A percentile compares a stretch with the other conserved stretches of the same genome.
phyloP scores from a whole-genome alignment of 2,329 filamentous ascomycete species.

The Penicillium occitanis region DNA sequence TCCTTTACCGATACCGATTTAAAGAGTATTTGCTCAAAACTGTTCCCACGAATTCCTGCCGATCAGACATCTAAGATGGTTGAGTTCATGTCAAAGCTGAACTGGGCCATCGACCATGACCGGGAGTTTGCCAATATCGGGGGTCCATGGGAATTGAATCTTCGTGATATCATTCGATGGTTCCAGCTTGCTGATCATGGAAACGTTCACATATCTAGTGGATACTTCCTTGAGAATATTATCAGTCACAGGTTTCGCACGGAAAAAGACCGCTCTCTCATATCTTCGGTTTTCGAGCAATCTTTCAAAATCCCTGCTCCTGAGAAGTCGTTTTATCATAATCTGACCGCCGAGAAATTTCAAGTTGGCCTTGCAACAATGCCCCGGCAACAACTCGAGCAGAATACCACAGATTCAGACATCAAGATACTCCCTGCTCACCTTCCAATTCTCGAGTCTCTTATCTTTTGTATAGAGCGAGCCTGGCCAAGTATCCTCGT shows the following conservation, averaged over 20 bases:
- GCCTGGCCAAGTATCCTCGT: constrained; percentile 87
- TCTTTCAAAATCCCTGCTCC: constrained; percentile 58
- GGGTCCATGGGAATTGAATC: constrained; percentile 93
- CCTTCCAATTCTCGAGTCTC: constrained; percentile 75
- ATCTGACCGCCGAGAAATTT: constrained; percentile 62
- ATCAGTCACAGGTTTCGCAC: constrained; percentile 86
- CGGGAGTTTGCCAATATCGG: constrained; percentile 57
- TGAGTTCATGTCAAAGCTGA: constrained; percentile 75
- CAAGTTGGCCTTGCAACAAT: constrained; percentile 80
- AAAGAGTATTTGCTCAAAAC: constrained; percentile 73
- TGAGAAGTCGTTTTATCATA: constrained; percentile 67
- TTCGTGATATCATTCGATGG: constrained; percentile 89
- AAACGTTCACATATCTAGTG: constrained; percentile 61
- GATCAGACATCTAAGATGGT: constrained; percentile 68
- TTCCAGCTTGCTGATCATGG: constrained; percentile 66
- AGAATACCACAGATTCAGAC: constrained; percentile 35
- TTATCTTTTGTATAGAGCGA: constrained; percentile 83
- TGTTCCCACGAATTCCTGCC: constrained; percentile 65
- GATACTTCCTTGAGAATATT: constrained; percentile 77
- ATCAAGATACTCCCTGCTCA: constrained; percentile 40
- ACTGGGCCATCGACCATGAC: constrained; percentile 64
- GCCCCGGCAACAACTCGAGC: constrained; percentile 53
- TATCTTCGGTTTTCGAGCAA: constrained; percentile 65
- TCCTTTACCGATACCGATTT: constrained; percentile 80
- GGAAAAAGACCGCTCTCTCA: constrained; percentile 62